phyloP scores from a whole-genome alignment of 768 basidiomycete species.

The Auricularia sp. region DNA sequence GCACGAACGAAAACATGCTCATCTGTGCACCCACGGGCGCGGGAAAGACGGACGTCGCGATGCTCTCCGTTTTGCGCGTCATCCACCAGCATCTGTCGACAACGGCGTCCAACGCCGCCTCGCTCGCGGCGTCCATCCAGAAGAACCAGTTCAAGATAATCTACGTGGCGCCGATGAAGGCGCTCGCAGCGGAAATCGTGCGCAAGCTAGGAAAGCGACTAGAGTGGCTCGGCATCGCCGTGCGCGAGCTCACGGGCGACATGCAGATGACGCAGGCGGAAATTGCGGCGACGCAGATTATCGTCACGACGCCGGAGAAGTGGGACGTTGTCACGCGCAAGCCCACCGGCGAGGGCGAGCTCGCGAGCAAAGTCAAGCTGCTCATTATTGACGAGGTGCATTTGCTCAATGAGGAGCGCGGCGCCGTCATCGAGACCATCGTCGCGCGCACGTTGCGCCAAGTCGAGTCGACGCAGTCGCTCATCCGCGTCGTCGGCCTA shows the following conservation, averaged over 20 bases:
- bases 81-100: constrained; percentile 55
- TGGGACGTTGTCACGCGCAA: constrained; percentile 99
- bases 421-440: constrained; percentile 96
- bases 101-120: constrained; percentile 9
- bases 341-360: constrained; percentile 91
- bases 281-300: constrained; percentile 91
- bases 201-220: constrained; percentile 86
- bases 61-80: constrained; percentile 86
- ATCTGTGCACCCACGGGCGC: constrained; percentile 97
- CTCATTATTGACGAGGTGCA: constrained; percentile 98
- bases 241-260: constrained; percentile 92
- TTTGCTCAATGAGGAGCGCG: constrained; percentile 92
- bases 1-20: constrained; percentile 94
- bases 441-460: constrained; percentile 92
- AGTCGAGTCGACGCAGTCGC: constrained; percentile 91
- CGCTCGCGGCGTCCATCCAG: constrained; percentile 40
- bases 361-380: constrained; percentile 85
- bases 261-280: constrained; percentile 95
- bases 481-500: constrained; percentile 92
- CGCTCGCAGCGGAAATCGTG: constrained; percentile 89
- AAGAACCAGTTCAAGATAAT: constrained; percentile 86
- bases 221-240: constrained; percentile 76
- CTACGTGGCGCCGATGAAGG: constrained; percentile 99
- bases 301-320: constrained; percentile 98
- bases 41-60: constrained; percentile 98